Evolutionary conservation across 805 yeast species (phyloP).

Genomic region (Starmerella vaccinii): DNA sequence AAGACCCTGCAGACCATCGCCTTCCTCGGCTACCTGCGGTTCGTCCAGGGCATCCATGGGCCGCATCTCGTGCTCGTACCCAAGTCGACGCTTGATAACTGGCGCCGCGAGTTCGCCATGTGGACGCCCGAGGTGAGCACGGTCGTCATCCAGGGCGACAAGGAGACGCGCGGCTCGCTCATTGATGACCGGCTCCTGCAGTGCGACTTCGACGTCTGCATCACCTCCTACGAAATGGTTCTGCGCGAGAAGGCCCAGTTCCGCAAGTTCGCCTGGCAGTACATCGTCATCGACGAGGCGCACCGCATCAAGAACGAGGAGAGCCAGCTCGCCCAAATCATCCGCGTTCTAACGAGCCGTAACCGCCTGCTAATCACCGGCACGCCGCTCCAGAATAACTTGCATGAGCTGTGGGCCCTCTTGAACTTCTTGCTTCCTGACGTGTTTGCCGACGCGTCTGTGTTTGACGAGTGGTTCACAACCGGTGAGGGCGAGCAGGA

Average conservation of each 20-base stretch:
- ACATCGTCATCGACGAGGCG: constrained; percentile 89
- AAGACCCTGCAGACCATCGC: constrained; percentile 92
- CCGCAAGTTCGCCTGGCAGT: constrained; percentile 84
- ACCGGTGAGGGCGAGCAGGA: constrained; percentile 42
- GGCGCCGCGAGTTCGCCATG: constrained; percentile 87
- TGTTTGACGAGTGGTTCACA: constrained; percentile 82
- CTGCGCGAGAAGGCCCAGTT: constrained; percentile 74
- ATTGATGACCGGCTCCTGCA: constrained; percentile 50
- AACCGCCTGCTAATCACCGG: constrained; percentile 86
- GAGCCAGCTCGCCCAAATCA: constrained; percentile 82
- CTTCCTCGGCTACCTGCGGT: constrained; percentile 78
- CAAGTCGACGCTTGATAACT: constrained; percentile 88
- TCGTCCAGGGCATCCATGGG: constrained; percentile 67
- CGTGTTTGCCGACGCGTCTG: constrained; percentile 82
- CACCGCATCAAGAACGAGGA: constrained; percentile 95
- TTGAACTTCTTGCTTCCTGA: constrained; percentile 85
- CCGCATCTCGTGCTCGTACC: constrained; percentile 91
- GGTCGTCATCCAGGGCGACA: constrained; percentile 77
- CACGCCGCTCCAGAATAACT: constrained; percentile 87
- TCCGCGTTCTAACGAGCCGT: constrained; percentile 74
- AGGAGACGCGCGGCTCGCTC: constrained; percentile 60
- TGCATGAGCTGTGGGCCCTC: constrained; percentile 94
- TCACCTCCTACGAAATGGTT: constrained; percentile 90
- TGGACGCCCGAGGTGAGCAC: constrained; percentile 95
- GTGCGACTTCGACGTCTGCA: constrained; percentile 78